Percentiles rank a stretch among this genome's conserved stretches.
phyloP scores from a whole-genome alignment of 768 basidiomycete species.

The Asterophora lycoperdoides region DNA sequence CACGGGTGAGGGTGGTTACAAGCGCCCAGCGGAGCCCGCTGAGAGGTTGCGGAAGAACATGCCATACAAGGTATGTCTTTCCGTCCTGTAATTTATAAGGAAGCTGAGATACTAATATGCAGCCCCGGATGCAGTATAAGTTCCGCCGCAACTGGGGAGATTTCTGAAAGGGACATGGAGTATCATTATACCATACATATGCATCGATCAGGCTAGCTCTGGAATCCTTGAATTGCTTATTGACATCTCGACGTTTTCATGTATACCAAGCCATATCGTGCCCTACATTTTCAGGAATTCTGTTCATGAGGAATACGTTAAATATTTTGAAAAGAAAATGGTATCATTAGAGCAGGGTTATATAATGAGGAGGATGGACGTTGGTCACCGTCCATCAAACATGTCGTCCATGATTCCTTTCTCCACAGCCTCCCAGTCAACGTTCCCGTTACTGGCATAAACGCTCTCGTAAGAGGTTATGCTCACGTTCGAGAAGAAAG shows the following conservation, averaged over 20 bases:
- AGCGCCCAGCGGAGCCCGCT: constrained; percentile 61
- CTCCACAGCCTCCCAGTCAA: constrained; percentile 93
- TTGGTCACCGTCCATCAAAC: constrained; percentile 70
- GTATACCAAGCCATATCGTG: no score
- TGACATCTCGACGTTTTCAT: neutral
- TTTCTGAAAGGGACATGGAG: constrained; percentile 43
- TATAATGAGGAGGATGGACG: constrained; percentile 1
- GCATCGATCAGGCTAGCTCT: constrained; percentile 10
- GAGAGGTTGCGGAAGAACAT: constrained; percentile 83
- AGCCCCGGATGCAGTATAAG: constrained; percentile 79
- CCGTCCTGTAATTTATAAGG: constrained; percentile 1
- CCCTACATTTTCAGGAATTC: no score
- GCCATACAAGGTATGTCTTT: constrained; percentile 75
- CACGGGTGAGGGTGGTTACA: constrained; percentile 64
- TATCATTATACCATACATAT: constrained; percentile 1
- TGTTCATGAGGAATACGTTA: no score
- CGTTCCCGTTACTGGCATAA: constrained; percentile 72
- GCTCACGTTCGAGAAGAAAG: constrained; percentile 89
- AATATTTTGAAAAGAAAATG: neutral
- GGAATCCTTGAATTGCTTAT: neutral
- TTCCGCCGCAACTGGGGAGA: constrained; percentile 87
- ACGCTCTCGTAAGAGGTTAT: constrained; percentile 87
- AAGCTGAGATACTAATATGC: constrained; percentile 39
- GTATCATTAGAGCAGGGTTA: constrained; percentile 16
- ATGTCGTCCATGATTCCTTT: constrained; percentile 77